Evolutionary conservation across 371 early-diverging fungal genomes (phyloP), one percentile per base, ranked within the genome.

Genomic region (Mortierella sp.): DNA sequence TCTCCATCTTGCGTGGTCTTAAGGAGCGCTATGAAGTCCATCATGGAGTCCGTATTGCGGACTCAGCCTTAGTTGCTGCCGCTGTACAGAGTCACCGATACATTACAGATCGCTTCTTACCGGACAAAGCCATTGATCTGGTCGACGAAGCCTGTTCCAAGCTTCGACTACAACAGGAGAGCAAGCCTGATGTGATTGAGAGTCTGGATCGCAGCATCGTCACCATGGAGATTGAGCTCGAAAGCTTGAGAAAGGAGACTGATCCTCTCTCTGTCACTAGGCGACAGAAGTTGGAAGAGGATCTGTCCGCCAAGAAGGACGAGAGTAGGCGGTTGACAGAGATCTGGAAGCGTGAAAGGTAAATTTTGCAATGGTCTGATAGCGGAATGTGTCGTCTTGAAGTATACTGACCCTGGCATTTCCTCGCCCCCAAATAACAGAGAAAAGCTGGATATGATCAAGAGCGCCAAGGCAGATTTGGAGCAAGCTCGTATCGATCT

Each of bases 81-180:
- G 95, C 91, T 0, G 83, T 89, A 12, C 84, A 90, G 57, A 89
- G 91, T 27, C 89, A 94, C 61, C 88, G 94, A 19, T 95, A 94
- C 62, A 89, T 96, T 56, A 84, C 92, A 0, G 91, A 92, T 63
- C 83, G 93, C 54, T 84, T 84, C 65, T 72, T 91, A 47, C 91
- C 91, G 13, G 91, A 91, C 58, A 86, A 86, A 56, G 97, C 97
- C 6, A 95, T 96, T 71, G 96, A 96, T 81, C 72, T 96, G 3
- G 83, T 96, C 18, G 96, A 96, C 72, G 94, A 93, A 69, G 95
- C 96, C 0, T 95, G 95, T 67, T 90, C 94, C 10, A 91, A 91
- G 54, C 83, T 92, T 26, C 78, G 93, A 42, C 82, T 95, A 21
- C 89, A 93, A 50, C 90, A 94, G 78, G 94, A 96, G 69, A 90